A percentile compares a stretch with the other conserved stretches of the same genome.
Conservation (phyloP, 805 yeast species). For the Candida xiaguanensis region DNA sequence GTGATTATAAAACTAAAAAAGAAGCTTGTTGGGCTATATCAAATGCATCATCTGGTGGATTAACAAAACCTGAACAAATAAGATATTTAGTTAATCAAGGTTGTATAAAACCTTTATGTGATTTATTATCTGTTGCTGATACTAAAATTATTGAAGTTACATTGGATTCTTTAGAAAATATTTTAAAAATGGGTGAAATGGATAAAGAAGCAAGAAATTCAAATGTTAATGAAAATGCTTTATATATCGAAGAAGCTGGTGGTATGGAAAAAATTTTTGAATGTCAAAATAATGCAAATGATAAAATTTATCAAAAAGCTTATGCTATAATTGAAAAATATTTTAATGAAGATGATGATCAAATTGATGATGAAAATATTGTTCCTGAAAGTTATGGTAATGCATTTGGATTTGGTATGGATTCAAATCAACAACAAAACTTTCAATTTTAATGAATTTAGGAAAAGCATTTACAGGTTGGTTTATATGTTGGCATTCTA, state of each 20-base stretch:
- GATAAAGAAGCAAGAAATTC: conserved; percentile 76
- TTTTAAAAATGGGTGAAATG: conserved; percentile 89
- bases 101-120: conserved; percentile 95
- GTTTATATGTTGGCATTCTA: conserved; percentile 1
- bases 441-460: conserved; percentile 46
- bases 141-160: conserved; percentile 91
- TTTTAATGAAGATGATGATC: conserved; percentile 83
- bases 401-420: conserved; percentile 83
- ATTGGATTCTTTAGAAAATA: conserved; percentile 90
- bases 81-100: conserved; percentile 92
- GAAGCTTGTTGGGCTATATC: conserved; percentile 99
- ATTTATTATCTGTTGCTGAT: conserved; percentile 82
- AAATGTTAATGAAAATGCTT: conserved; percentile 78
- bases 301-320: conserved; percentile 88
- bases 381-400: conserved; percentile 77
- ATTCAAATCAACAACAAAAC: conserved; percentile 49
- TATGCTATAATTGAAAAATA: conserved; percentile 86
- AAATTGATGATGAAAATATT: conserved; percentile 61
- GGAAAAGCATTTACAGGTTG: no score
- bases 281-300: conserved; percentile 88
- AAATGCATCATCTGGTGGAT: conserved; percentile 95
- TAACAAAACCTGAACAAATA: conserved; percentile 87
- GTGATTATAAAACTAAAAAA: conserved; percentile 93
- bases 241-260: conserved; percentile 95
- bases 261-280: conserved; percentile 95